Evolutionary conservation across 2,329 filamentous ascomycete genomes (phyloP).

Genomic region (Cercospora sp.): DNA sequence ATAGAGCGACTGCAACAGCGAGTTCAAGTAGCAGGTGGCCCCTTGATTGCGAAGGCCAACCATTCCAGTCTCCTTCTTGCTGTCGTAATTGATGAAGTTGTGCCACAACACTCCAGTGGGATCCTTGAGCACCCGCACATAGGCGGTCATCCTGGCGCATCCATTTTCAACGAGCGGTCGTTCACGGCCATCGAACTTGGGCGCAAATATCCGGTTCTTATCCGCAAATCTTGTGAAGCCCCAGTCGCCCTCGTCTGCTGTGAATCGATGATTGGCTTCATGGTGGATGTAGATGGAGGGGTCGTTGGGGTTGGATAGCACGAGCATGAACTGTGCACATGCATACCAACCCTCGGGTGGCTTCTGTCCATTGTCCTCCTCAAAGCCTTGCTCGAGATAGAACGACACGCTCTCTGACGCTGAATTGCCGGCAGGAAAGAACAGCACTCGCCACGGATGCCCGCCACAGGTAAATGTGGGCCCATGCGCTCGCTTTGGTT

Average conservation of each 20-base stretch:
- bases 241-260: conserved; percentile 95
- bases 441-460: conserved; percentile 89
- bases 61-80: conserved; percentile 98
- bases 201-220: conserved; percentile 77
- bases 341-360: conserved; percentile 93
- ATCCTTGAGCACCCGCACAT: conserved; percentile 78
- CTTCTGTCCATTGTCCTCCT: conserved; percentile 60
- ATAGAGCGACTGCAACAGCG: conserved; percentile 49
- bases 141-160: conserved; percentile 75
- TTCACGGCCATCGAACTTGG: conserved; percentile 67
- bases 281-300: conserved; percentile 77
- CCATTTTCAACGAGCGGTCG: conserved; percentile 78
- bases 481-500: conserved; percentile 80
- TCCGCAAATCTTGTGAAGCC: conserved; percentile 97
- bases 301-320: conserved; percentile 91
- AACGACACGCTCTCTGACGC: conserved; percentile 84
- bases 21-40: conserved; percentile 62
- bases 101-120: conserved; percentile 89
- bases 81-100: conserved; percentile 92
- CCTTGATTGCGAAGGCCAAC: conserved; percentile 96
- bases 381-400: conserved; percentile 93
- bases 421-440: conserved; percentile 94
- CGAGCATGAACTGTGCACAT: conserved; percentile 91
- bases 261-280: conserved; percentile 90
- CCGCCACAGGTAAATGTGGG: conserved; percentile 84